Evolutionary conservation across 345 rosid species (phyloP).

Genomic region (Brassica incana): DNA sequence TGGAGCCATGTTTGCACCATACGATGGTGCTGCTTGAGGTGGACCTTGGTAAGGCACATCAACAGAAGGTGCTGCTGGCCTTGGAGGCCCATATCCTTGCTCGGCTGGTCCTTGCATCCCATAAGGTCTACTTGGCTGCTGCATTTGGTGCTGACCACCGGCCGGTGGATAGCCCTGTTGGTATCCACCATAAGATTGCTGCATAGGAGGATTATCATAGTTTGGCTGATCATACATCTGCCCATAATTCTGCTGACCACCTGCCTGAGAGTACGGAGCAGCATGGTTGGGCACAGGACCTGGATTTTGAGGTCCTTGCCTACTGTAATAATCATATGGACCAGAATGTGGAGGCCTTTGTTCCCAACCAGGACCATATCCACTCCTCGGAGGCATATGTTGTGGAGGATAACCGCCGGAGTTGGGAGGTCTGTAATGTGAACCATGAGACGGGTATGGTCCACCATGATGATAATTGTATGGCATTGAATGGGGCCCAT

Average conservation of each 20-base stretch:
- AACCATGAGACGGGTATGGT: slow-evolving; percentile 64
- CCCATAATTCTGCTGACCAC: slow-evolving; percentile 63
- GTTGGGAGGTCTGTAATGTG: slow-evolving; percentile 57
- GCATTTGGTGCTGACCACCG: slow-evolving; percentile 60
- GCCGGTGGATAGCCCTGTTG: slow-evolving; percentile 63
- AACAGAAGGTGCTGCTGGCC: slow-evolving; percentile 34
- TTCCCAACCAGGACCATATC: slow-evolving; percentile 74
- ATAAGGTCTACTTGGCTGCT: slow-evolving; percentile 64
- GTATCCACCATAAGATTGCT: slow-evolving; percentile 60
- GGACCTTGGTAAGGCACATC: slow-evolving; percentile 53
- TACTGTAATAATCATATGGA: slow-evolving; percentile 75
- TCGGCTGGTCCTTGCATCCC: slow-evolving; percentile 56
- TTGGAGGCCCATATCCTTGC: slow-evolving; percentile 66
- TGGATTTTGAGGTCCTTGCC: slow-evolving; percentile 59
- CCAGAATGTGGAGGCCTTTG: slow-evolving; percentile 69
- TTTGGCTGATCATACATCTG: slow-evolving; percentile 71
- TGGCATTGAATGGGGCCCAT: slow-evolving; percentile 52
- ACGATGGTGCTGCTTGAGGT: slow-evolving; percentile 50
- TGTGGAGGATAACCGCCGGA: slow-evolving; percentile 70
- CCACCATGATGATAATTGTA: slow-evolving; percentile 83
- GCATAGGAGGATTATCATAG: slow-evolving; percentile 55
- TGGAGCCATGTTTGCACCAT: slow-evolving; percentile 51
- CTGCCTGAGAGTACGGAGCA: slow-evolving; percentile 66
- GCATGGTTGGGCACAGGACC: slow-evolving; percentile 51
- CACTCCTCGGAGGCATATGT: slow-evolving; percentile 64